phyloP scores from a whole-genome alignment of 164 flowering plant genomes.

The Litsea cubeba region DNA sequence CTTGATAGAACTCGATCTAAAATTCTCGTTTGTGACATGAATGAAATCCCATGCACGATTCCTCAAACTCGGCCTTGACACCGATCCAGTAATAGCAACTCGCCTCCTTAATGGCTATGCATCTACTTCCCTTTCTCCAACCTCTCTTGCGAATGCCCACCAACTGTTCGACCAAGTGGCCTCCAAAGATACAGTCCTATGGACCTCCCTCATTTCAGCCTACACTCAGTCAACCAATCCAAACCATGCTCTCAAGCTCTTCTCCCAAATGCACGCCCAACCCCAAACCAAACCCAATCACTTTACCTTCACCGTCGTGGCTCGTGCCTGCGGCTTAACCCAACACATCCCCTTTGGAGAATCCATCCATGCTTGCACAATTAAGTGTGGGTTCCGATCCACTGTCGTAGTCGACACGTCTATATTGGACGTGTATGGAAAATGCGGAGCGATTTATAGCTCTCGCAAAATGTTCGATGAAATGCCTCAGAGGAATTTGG shows the following conservation, averaged over 20 bases:
- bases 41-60: constrained; percentile 21
- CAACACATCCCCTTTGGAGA: constrained; percentile 17
- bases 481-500: constrained; percentile 27
- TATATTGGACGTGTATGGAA: constrained; percentile 27
- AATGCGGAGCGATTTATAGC: constrained; percentile 16
- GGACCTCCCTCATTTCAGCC: constrained; percentile 38
- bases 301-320: constrained; percentile 22
- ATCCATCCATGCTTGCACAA: constrained; percentile 20
- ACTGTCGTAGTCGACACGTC: constrained; percentile 31
- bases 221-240: constrained; percentile 19
- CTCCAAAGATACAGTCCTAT: constrained; percentile 29
- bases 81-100: constrained; percentile 22
- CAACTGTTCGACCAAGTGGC: constrained; percentile 35
- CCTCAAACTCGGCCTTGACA: constrained; percentile 34
- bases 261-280: constrained; percentile 23
- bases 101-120: constrained; percentile 27
- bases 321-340: constrained; percentile 23
- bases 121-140: background rate
- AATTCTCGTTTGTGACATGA: background rate
- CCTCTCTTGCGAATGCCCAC: constrained; percentile 22
- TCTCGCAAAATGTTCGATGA: constrained; percentile 25
- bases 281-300: constrained; percentile 22
- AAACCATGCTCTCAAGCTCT: constrained; percentile 27
- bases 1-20: no score
- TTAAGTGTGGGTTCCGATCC: constrained; percentile 25